These are phyloP conservation scores for Talaromyces sp. DNA, from an alignment of 2,329 filamentous ascomycete genomes.

Conservation along the genomic window DNA sequence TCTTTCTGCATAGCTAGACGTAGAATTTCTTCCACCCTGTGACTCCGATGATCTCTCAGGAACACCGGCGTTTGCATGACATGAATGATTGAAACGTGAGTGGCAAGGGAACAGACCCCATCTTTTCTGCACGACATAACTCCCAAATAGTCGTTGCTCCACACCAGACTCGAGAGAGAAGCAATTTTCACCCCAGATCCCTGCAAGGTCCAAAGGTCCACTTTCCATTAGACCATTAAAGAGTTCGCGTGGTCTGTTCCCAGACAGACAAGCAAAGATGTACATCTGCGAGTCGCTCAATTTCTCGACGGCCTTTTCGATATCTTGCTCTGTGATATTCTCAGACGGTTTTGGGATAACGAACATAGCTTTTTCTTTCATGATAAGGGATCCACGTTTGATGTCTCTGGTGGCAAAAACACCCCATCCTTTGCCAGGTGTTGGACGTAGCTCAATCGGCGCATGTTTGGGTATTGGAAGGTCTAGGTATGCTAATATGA, in stretches of 20 bases:
- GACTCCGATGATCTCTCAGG: neutral
- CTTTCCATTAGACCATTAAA: neutral
- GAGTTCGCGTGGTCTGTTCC: neutral
- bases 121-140: neutral
- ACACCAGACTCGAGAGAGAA: neutral
- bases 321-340: neutral
- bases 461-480: slow-evolving; percentile 15
- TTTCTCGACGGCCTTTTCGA: neutral
- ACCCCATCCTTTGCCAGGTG: slow-evolving; percentile 12
- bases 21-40: neutral
- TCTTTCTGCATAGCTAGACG: slow-evolving; percentile 1
- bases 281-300: neutral
- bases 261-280: neutral
- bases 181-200: neutral
- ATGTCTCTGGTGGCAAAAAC: slow-evolving; percentile 8
- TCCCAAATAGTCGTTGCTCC: neutral
- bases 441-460: slow-evolving; percentile 17
- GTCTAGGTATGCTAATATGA: slow-evolving; percentile 15
- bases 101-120: slow-evolving; percentile 2
- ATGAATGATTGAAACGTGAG: slow-evolving; percentile 15
- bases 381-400: neutral
- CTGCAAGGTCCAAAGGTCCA: neutral
- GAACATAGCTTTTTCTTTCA: neutral
- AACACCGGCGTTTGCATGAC: neutral
- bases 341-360: neutral